Evolutionary conservation across 352 stramenopile genomes (phyloP), one percentile per base, ranked within the genome.

Genomic region (Blastocystis sp.): DNA sequence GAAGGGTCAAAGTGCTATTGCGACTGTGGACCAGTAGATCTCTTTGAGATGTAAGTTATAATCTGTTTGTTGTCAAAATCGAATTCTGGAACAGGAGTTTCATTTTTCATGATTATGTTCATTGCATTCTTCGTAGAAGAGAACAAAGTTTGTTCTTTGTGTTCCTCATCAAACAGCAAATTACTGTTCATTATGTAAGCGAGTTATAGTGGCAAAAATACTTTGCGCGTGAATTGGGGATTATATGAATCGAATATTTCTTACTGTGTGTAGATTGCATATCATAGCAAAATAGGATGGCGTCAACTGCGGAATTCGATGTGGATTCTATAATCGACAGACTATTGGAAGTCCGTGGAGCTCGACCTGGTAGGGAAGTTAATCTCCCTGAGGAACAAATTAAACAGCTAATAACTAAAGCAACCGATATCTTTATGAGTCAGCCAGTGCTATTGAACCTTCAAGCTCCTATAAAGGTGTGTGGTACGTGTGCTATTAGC

Each of bases 361-460:
- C 94, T 43, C 92, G 94, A 63, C 94, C 94, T 30, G 94, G 94
- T 69, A 91, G 92, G 76, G 91, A 97, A 91, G 97, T 99, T 59
- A 95, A 97, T 90, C 92, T 98, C 24, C 94, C 94, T 6, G 96
- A 98, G 92, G 94, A 93, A 56, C 96, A 98, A 91, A 98, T 99
- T 87, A 96, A 96, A 62, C 96, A 96, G 87, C 94, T 99, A n/a
- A 99, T 97, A 90, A 92, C 98, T 37, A 95, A 98, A 66, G 94
- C 95, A 75, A 94, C 96, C 79, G 96, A 99, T 91, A 94, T 99
- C 65, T 98, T 99, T 90, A 97, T 99, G 87, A 93, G 93, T 47
- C 97, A 99, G 92, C 97, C 97, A 5, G 99, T 99, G 92, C 93
- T 99, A 59, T 91, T 99, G 65, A 97, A 99, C 92, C 93, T 99